Percentiles rank a stretch among this genome's conserved stretches.
Evolutionary conservation across 768 basidiomycete species (phyloP).

Genomic region (Phanerochaete sordida): DNA sequence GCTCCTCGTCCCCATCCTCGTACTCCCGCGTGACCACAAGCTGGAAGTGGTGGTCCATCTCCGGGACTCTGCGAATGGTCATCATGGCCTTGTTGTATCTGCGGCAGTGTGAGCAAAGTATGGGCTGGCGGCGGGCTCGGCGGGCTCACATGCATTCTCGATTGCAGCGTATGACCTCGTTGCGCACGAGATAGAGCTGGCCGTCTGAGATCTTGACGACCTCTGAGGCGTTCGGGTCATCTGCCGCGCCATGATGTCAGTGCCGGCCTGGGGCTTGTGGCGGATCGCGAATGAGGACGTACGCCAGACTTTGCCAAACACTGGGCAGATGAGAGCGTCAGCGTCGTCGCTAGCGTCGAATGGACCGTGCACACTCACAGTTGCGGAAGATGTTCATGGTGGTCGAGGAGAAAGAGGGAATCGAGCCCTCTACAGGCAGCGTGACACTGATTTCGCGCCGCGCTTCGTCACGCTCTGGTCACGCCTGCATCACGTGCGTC

Average conservation of each 20-base stretch:
- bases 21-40: slow-evolving; percentile 95
- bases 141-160: slow-evolving; percentile 92
- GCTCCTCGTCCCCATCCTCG: slow-evolving; percentile 94
- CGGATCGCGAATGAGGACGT: slow-evolving; percentile 34
- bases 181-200: slow-evolving; percentile 86
- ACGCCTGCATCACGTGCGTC: neutral
- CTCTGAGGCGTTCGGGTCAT: slow-evolving; percentile 92
- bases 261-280: slow-evolving; percentile 4
- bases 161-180: slow-evolving; percentile 86
- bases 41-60: slow-evolving; percentile 78
- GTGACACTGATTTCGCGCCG: slow-evolving; percentile 7
- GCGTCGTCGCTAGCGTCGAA: slow-evolving; percentile 15
- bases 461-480: slow-evolving; percentile 2
- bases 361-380: slow-evolving; percentile 46
- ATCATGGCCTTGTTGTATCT: slow-evolving; percentile 97
- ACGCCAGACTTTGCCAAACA: slow-evolving; percentile 95
- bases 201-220: slow-evolving; percentile 93
- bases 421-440: neutral
- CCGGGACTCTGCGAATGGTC: slow-evolving; percentile 82
- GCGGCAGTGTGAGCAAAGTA: slow-evolving; percentile 2
- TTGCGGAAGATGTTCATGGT: slow-evolving; percentile 85
- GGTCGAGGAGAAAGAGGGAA: slow-evolving; percentile 13
- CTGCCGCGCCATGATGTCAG: slow-evolving; percentile 39
- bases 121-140: neutral
- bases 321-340: slow-evolving; percentile 34